A percentile compares a stretch with the other conserved stretches of the same genome.
These are phyloP conservation scores for Akanthomyces uredinophilus DNA, from an alignment of 2,329 filamentous ascomycete species.

Conservation along the genomic window DNA sequence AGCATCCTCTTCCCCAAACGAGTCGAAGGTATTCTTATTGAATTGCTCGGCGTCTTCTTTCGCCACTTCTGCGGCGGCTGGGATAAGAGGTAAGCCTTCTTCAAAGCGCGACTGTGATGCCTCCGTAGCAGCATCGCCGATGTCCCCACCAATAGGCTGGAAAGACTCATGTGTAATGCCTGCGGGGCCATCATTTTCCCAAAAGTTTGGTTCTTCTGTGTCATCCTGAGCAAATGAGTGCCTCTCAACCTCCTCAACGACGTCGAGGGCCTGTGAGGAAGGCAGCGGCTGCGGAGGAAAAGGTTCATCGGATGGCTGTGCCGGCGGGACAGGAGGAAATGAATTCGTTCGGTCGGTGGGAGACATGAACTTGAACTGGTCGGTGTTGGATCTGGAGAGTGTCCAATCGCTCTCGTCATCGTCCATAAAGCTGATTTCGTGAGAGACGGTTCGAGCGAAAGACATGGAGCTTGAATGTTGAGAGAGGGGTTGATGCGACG, in stretches of 20 bases:
- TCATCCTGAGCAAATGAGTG: conserved; percentile 41
- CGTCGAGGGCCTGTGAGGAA: conserved; percentile 47
- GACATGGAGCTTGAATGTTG: conserved; percentile 59
- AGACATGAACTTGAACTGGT: conserved; percentile 57
- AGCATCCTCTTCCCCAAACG: conserved; percentile 39
- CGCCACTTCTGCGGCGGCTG: conserved; percentile 18
- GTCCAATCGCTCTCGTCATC: conserved; percentile 58
- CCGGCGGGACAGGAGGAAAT: conserved; percentile 52
- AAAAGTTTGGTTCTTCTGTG: conserved; percentile 18
- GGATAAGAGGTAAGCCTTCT: conserved; percentile 64
- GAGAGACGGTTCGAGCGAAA: conserved; percentile 59
- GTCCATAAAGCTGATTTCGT: conserved; percentile 56
- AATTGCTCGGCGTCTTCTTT: neutral
- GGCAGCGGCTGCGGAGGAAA: conserved; percentile 36
- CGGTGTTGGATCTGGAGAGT: conserved; percentile 45
- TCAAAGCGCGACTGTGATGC: conserved; percentile 58
- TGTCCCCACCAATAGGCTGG: conserved; percentile 40
- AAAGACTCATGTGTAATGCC: neutral
- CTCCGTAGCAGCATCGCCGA: conserved; percentile 36
- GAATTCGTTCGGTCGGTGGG: conserved; percentile 56
- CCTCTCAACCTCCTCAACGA: conserved; percentile 48
- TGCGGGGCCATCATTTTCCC: neutral
- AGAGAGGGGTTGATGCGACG: conserved; percentile 20
- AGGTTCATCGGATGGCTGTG: conserved; percentile 24
- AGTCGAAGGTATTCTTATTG: conserved; percentile 13